Base-by-base conservation (phyloP, 2,329 filamentous ascomycete genomes). In the Beauveria sp. region DNA sequence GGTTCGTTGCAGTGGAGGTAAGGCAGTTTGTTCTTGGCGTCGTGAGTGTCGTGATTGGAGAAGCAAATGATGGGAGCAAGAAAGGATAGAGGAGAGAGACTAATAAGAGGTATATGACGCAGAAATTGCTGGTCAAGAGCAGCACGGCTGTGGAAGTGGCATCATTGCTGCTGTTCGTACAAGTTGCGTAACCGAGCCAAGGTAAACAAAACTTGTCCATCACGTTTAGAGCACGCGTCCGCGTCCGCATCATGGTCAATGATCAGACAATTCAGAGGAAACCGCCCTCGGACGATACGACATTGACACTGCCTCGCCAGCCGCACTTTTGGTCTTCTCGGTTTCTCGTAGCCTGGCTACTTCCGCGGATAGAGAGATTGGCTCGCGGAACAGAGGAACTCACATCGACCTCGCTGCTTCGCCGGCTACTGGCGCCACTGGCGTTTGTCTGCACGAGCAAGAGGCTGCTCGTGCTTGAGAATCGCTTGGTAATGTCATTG, bases 391-490 rank as follows among this genome's bases (percentile, higher is more conserved):
- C 70, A 67, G 76, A 68, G 65, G 72, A 67, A 63, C 77, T 75
- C 64, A 67, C 38, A 55, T 81, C 78, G 63, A 74, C 67, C 63
- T 82, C 80, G 67, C 73, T 76, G 70, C 79, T 81, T 61, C 75
- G 74, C 59, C 77, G 73, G 69, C 77, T 81, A 73, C 80, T 83
- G 64, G 73, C 72, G 63, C 72, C 73, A 67, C 77, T 79, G 63
- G 76, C 75, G 69, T 85, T 85, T 64, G 82, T 82, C 74, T 86
- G 82, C 61, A 85, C 77, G 51, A 86, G 75, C 59, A 87, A 75
- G 68, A 85, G 73, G 70, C 80, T 85, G 69, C 82, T 85, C 57
- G 83, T 85, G 69, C 81, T 85, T 66, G 83, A 86, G 60, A 87
- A 71, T 64, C 83, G 76, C 69, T 83, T 84, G 52, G 83, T 81